Base-by-base conservation (phyloP, 1,284 basidiomycete species). In the Leccinum griseonigrum region DNA sequence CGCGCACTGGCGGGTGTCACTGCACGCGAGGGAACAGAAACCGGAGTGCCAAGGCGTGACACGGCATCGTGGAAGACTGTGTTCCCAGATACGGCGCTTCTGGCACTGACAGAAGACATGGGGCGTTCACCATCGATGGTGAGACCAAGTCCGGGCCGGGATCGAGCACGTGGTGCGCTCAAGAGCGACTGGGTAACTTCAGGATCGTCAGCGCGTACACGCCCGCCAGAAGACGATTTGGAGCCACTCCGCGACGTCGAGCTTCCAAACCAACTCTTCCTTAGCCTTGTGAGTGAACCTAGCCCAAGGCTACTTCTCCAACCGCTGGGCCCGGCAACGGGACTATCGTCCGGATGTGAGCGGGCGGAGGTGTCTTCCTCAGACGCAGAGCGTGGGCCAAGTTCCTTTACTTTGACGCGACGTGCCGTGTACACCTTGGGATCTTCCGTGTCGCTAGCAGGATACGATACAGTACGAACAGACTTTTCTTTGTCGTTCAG, bases 21-120 rank as follows among this genome's bases (percentile, higher is more conserved):
- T 11, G 79, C 81, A 58, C 78, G 76, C 7, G 79, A 81, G 58
- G 77, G 76, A 52, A 78, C 73, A 3, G 80, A 75, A 18, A 84
- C 69, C 4, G 83, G 81, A 3, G 83, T 85, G 3, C 72, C 78
- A 29, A 83, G 80, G 0, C 81, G 80, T 1, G 84, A 85, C 3
- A 72, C 61, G 0, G 87, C 87, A 66, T 88, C 87, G 61, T 83
- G 83, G 67, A 84, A 89, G 4, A 85, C 68, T 0, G 85, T 86
- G 32, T 76, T 79, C 7, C 81, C 85, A 2, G 83, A 84, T 6
- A 77, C 67, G 4, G 76, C 82, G 59, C 85, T 88, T 61, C 74
- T 77, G 10, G 74, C 76, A 60, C 86, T 88, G 32, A 83, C 74
- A 54, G 77, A 77, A 0, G 87, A 88, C 40, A 82, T 73, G 0